Evolutionary conservation across 768 basidiomycete genomes (phyloP), one percentile per base, ranked within the genome.

Genomic region (Lactarius quietus): DNA sequence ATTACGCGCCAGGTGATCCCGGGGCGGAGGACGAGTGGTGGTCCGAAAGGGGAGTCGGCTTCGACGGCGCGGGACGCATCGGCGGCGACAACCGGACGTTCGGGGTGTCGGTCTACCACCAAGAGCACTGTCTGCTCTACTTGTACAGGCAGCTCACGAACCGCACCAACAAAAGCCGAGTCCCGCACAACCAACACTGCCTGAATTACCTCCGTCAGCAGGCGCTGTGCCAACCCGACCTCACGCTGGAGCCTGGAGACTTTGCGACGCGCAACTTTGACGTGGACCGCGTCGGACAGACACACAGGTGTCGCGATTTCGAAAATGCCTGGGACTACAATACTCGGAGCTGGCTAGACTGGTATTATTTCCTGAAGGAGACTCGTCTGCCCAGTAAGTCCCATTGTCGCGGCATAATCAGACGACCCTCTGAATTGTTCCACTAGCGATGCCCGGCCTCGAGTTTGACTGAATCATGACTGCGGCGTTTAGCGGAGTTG

Each of bases 91-190:
- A 66, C 26, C 65, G 65, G 10, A 63, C 65, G 36, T 77, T 78
- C 58, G 75, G 69, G 18, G 70, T 72, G 26, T 74, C 78, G 36
- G 77, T 82, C 68, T 82, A 79, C 73, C 83, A 84, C 70, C 77
- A 84, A 65, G 75, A 81, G 20, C 82, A 83, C 66, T 83, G 82
- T 60, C 61, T 58, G 4, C 20, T 52, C 18, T 57, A 63, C n/a
- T 15, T 78, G 23, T 76, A 78, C 18, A 72, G 66, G 2, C 73
- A 73, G 15, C 65, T 53, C 61, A 29, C 20, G 70, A 65, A 70
- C 38, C 71, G 71, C 48, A 66, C 67, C 15, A 71, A 68, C 18
- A 70, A 73, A 23, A 28, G 68, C 64, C 26, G 51, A 36, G 36
- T 28, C n/a, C 64, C 70, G 53, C 78, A 80, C 58, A 73, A 75